Base-by-base conservation (phyloP, 345 rosid genomes). In the Physaria fendleri region DNA sequence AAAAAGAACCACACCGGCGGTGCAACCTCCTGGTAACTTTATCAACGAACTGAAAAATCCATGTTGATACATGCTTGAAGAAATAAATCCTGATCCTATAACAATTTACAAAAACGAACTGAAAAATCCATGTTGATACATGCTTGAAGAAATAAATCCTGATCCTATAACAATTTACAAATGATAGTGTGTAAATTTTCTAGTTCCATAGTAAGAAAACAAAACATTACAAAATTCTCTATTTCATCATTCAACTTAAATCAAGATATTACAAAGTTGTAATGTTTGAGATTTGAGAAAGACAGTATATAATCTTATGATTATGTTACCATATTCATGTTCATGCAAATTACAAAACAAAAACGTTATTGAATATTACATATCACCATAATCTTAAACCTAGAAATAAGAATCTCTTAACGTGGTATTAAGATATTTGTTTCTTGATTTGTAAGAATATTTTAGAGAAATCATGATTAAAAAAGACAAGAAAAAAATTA, bases 11-110 rank as follows among this genome's bases (percentile, higher is more conserved):
- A n/a, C n/a, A n/a, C 96, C 99, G 18, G 99, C 97, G 0, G 96
- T 85, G 44, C 89, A 77, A 61, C 83, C 82, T 5, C 79, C 75
- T 0, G 97, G 99, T 54, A 93, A 59, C 77, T 93, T 93, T 75
- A 93, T 82, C 69, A 67, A 78, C 35, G 99, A 95, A 54, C 96
- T 87, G 57, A 89, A 86, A 80, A 87, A 80, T 29, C 96, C 99
- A 55, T 93, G 84, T 14, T 72, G 76, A 17, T 93, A 85, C 86
- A 85, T 76, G 44, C 71, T 85, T 15, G 97, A 83, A 1, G 99
- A 93, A 8, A 87, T 81, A 41, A 93, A 89, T 13, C 97, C 99
- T 0, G 97, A 72, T 33, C 99, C 99, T n/a, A n/a, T n/a, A n/a
- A n/a, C n/a, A n/a, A n/a, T n/a, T n/a, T n/a, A n/a, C n/a, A n/a